These are phyloP conservation scores for Sarocladiaceae sp. DNA, from an alignment of 2,329 filamentous ascomycete genomes.

Conservation along the genomic window DNA sequence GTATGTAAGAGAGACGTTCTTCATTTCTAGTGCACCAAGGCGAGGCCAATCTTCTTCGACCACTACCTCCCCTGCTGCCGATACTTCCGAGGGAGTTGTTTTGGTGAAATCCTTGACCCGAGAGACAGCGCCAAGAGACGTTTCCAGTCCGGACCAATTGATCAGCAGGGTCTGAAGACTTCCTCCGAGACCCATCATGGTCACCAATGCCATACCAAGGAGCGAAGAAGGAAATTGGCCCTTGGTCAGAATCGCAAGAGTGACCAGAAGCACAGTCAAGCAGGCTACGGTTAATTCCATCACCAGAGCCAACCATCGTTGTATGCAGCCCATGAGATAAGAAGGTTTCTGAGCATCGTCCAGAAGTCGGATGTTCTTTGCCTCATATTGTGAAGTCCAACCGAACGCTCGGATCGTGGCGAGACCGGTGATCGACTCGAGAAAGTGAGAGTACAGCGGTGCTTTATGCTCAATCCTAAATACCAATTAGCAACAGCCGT, in stretches of 20 bases:
- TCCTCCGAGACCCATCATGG: slow-evolving; percentile 23
- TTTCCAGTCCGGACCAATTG: slow-evolving; percentile 25
- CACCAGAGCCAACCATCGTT: slow-evolving; percentile 49
- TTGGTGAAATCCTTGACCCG: slow-evolving; percentile 23
- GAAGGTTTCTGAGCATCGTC: slow-evolving; percentile 48
- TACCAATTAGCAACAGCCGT: too few relatives aligned
- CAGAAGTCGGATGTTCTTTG: slow-evolving; percentile 31
- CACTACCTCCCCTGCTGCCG: slow-evolving; percentile 15
- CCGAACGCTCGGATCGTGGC: slow-evolving; percentile 34
- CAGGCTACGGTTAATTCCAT: slow-evolving; percentile 46
- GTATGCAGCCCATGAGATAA: slow-evolving; percentile 48
- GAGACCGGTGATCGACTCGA: slow-evolving; percentile 26
- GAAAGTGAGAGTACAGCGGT: slow-evolving; percentile 27
- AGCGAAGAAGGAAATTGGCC: too few relatives aligned
- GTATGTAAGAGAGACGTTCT: too few relatives aligned
- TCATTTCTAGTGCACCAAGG: too few relatives aligned
- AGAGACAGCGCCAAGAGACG: slow-evolving; percentile 24
- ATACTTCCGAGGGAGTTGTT: slow-evolving; percentile 20
- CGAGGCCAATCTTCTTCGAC: slow-evolving; percentile 18
- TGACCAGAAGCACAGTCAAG: slow-evolving; percentile 34
- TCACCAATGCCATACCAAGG: slow-evolving; percentile 32
- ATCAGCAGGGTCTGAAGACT: slow-evolving; percentile 24
- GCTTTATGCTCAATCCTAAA: slow-evolving; percentile 28
- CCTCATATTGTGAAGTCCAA: slow-evolving; percentile 30
- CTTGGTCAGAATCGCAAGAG: slow-evolving; percentile 39